Evolutionary conservation across 768 basidiomycete species (phyloP).

Genomic region (Plicaturopsis crispa): DNA sequence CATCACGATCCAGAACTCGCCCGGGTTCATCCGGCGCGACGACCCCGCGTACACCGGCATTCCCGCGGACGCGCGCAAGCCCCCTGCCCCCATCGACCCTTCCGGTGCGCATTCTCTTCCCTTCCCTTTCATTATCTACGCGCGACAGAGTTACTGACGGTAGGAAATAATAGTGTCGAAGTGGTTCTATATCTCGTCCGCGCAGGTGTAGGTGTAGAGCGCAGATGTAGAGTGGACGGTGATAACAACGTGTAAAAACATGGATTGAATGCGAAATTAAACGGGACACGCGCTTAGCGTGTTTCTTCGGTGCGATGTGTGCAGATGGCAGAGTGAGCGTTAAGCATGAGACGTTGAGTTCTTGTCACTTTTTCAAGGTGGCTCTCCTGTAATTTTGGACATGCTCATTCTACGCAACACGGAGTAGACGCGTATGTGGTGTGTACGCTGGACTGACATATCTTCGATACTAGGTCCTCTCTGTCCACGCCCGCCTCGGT

Average conservation of each 20-base stretch:
- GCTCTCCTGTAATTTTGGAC: no score
- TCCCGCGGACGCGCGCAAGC: constrained; percentile 74
- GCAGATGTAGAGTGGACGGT: not conserved
- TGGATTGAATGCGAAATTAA: no score
- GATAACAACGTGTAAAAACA: not conserved
- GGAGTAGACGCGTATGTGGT: no score
- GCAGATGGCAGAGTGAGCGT: no score
- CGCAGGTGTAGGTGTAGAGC: constrained; percentile 74
- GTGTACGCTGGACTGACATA: no score
- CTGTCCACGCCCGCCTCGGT: no score
- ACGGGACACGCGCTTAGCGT: no score
- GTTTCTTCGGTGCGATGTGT: no score
- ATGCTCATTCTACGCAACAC: no score
- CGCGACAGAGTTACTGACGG: constrained; percentile 6
- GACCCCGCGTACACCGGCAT: constrained; percentile 59
- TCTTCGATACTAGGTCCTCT: no score
- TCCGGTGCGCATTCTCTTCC: constrained; percentile 52
- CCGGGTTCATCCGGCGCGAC: constrained; percentile 54
- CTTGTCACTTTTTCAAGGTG: no score
- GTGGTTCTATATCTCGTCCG: constrained; percentile 93
- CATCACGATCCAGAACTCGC: constrained; percentile 67
- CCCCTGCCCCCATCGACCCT: constrained; percentile 85
- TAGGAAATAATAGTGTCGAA: constrained; percentile 54
- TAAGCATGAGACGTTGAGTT: no score
- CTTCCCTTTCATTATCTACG: not conserved